Evolutionary conservation across 768 basidiomycete species (phyloP), one percentile per base, ranked within the genome.

Genomic region (Phaeotremella fagi): DNA sequence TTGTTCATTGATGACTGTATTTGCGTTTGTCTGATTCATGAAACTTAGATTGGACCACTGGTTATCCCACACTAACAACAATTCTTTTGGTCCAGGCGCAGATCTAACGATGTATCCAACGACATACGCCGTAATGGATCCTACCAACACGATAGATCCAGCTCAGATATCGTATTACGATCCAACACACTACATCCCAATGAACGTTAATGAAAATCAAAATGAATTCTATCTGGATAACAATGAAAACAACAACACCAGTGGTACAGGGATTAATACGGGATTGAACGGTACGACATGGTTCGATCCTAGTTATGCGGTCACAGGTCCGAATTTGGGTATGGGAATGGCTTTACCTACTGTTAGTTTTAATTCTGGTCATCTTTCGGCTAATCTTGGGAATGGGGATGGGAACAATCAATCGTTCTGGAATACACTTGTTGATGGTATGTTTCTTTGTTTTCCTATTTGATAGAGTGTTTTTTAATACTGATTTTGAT

Each of bases 11-110:
- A n/a, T n/a, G 15, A 4, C 16, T 37, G 15, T 35, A 14, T 12
- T 44, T 31, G 35, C 26, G 3, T 20, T 18, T 9, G 5, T 22
- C 31, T 7, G 23, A 36, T 16, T 22, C 12, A 24, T 18, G n/a
- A 36, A 27, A 3, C 36, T 36, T 31, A 68, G 66, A 44, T 55
- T 73, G 43, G 66, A 73, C 45, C 61, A 69, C 36, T 73, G 72
- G 72, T 52, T 73, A 9, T 41, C 38, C 38, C n/a, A n/a, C n/a
- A n/a, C n/a, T n/a, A 11, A 41, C 9, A 41, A 41, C 22, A 41
- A 41, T 20, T 7, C 7, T 18, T 41, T 41, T 22, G 38, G 38
- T 41, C 38, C 38, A 22, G 38, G 38, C 12, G 38, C 38, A 9
- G 38, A 41, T 22, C 22, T 20, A 20, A 41, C 38, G 18, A 11